Evolutionary conservation across 306 rosid genomes (phyloP).

Genomic region (Trichosanthes truncata): DNA sequence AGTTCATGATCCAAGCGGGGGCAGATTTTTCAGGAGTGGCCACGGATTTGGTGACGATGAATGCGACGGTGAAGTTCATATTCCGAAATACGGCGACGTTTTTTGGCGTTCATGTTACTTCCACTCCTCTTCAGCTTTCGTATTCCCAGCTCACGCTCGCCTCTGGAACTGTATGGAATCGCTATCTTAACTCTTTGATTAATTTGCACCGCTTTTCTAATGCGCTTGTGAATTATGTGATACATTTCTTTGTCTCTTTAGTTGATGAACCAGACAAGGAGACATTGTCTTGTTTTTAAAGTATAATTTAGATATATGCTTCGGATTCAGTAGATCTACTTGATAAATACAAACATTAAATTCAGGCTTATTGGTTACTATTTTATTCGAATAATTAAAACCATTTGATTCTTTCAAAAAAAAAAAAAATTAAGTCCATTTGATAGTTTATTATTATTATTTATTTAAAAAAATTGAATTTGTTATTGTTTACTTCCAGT

Average conservation of each 20-base stretch:
- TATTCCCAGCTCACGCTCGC: constrained; percentile 63
- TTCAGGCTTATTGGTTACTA: background rate
- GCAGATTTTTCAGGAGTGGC: constrained; percentile 80
- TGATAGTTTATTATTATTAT: background rate
- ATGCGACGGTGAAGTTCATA: constrained; percentile 59
- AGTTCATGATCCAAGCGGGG: constrained; percentile 85
- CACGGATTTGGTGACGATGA: constrained; percentile 63
- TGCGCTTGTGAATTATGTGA: background rate
- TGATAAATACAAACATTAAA: background rate
- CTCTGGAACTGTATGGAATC: constrained; percentile 47
- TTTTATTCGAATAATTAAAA: background rate
- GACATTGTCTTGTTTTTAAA: background rate
- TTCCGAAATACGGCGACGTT: constrained; percentile 77
- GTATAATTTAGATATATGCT: background rate
- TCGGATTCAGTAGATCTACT: background rate
- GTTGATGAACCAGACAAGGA: background rate
- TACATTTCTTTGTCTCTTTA: background rate
- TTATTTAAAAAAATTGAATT: too few species aligned
- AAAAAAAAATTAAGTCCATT: background rate
- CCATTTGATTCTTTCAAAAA: background rate
- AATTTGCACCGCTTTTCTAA: background rate
- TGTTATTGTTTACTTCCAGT: background rate
- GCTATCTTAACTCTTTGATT: background rate
- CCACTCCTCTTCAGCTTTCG: constrained; percentile 59
- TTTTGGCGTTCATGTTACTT: constrained; percentile 70